Percentiles rank a stretch among this genome's conserved stretches.
Evolutionary conservation across 2,329 filamentous ascomycete species (phyloP).

Genomic region (Sarocladiaceae sp.): DNA sequence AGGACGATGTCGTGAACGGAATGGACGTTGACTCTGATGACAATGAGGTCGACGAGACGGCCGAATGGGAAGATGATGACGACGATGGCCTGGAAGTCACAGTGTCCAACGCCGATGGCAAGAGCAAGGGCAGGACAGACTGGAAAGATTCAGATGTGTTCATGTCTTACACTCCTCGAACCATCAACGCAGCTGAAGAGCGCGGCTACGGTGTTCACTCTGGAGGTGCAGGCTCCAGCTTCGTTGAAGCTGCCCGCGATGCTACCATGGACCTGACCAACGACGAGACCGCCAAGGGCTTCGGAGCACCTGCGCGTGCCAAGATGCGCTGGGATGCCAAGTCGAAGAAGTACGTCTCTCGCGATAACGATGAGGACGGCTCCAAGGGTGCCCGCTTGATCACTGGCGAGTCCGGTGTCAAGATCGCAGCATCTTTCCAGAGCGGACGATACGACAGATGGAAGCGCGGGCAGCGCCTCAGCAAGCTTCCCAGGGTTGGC

Average conservation of each 20-base stretch:
- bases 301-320: slow-evolving; percentile 67
- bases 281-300: slow-evolving; percentile 75
- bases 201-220: slow-evolving; percentile 90
- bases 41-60: slow-evolving; percentile 33
- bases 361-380: slow-evolving; percentile 91
- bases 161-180: slow-evolving; percentile 90
- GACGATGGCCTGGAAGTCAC: slow-evolving; percentile 66
- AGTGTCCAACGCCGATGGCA: slow-evolving; percentile 53
- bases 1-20: slow-evolving; percentile 28
- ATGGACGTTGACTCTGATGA: slow-evolving; percentile 26
- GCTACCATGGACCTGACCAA: slow-evolving; percentile 89
- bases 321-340: slow-evolving; percentile 97
- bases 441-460: slow-evolving; percentile 90
- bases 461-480: slow-evolving; percentile 79
- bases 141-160: slow-evolving; percentile 86
- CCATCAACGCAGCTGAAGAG: slow-evolving; percentile 76
- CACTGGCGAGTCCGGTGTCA: slow-evolving; percentile 84
- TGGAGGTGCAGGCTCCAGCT: slow-evolving; percentile 67
- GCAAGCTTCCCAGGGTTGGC: slow-evolving; percentile 72
- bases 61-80: slow-evolving; percentile 50
- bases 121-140: slow-evolving; percentile 50
- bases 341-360: slow-evolving; percentile 86
- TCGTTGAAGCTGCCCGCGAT: slow-evolving; percentile 79
- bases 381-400: slow-evolving; percentile 67
- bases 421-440: slow-evolving; percentile 90